These are phyloP conservation scores for Dimocarpus longan DNA, from an alignment of 345 rosid genomes.

Conservation along the genomic window DNA sequence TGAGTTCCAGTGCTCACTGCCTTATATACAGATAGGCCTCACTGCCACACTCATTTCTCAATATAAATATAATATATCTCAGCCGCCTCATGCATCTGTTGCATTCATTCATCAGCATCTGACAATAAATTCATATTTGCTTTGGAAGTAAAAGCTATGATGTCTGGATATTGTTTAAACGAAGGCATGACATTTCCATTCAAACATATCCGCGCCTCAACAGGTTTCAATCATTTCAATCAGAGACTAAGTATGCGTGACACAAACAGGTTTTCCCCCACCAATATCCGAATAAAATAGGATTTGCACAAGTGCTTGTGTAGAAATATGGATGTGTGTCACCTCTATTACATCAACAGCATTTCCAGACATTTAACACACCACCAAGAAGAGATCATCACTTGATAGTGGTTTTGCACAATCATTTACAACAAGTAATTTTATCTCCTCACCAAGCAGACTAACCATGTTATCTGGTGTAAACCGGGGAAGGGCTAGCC, in stretches of 20 bases:
- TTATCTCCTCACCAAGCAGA: not conserved
- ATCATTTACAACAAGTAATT: not conserved
- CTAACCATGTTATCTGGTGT: not conserved
- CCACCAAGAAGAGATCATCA: not conserved
- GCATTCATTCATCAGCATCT: too few relatives aligned
- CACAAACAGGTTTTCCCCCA: slow-evolving; percentile 34
- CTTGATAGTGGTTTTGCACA: not conserved
- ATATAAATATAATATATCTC: too few relatives aligned
- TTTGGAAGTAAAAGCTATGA: not conserved
- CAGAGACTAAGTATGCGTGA: slow-evolving; percentile 10
- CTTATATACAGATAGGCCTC: too few relatives aligned
- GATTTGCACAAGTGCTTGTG: slow-evolving; percentile 28
- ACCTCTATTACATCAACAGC: not conserved
- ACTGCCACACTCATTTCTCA: too few relatives aligned
- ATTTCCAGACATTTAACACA: not conserved
- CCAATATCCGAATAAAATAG: slow-evolving; percentile 32
- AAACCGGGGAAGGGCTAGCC: not conserved
- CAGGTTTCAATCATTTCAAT: not conserved
- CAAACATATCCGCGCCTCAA: slow-evolving; percentile 36
- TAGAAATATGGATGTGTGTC: slow-evolving; percentile 8
- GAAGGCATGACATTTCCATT: slow-evolving; percentile 18
- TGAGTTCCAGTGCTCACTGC: too few relatives aligned
- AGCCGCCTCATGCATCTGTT: too few relatives aligned
- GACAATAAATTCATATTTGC: too few relatives aligned
- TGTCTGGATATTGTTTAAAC: not conserved